Conservation (phyloP, 2,329 filamentous ascomycete species). For the Cladosporium sp. region DNA sequence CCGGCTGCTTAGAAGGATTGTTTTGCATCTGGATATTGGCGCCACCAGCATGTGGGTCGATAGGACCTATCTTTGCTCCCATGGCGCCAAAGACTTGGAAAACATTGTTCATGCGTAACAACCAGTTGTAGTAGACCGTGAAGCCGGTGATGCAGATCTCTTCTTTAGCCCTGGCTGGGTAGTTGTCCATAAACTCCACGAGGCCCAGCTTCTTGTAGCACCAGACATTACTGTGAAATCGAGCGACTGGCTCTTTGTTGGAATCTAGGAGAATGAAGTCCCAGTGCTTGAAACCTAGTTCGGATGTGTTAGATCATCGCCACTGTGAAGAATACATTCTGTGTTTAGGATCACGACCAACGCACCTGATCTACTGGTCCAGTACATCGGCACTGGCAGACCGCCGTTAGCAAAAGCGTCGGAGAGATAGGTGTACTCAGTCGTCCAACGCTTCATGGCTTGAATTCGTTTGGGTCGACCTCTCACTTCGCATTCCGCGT, state of each 20-base stretch:
- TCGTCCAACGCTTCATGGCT: slow-evolving; percentile 4
- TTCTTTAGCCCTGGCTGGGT: not conserved
- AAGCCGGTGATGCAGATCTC: slow-evolving; percentile 11
- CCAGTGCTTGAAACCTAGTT: slow-evolving; percentile 9
- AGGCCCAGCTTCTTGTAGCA: slow-evolving; percentile 7
- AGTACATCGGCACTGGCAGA: slow-evolving; percentile 1
- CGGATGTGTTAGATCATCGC: too few relatives aligned
- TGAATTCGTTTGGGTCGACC: slow-evolving; percentile 2
- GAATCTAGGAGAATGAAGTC: slow-evolving; percentile 12
- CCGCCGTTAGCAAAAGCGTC: slow-evolving; percentile 4
- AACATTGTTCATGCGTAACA: slow-evolving; percentile 11
- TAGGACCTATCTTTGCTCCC: not conserved
- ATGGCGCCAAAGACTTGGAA: slow-evolving; percentile 10
- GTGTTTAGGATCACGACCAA: not conserved
- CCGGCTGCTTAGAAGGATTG: not conserved
- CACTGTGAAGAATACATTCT: too few relatives aligned
- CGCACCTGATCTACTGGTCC: slow-evolving; percentile 1
- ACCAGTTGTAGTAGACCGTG: slow-evolving; percentile 7
- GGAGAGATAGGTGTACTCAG: slow-evolving; percentile 5
- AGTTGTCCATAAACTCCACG: slow-evolving; percentile 13
- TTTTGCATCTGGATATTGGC: not conserved
- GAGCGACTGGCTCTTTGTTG: slow-evolving; percentile 9
- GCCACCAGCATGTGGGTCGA: not conserved
- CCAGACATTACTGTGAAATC: slow-evolving; percentile 13
- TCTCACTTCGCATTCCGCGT: slow-evolving; percentile 6